Conservation (phyloP, 768 basidiomycete genomes). For the Tulasnella sp. region DNA sequence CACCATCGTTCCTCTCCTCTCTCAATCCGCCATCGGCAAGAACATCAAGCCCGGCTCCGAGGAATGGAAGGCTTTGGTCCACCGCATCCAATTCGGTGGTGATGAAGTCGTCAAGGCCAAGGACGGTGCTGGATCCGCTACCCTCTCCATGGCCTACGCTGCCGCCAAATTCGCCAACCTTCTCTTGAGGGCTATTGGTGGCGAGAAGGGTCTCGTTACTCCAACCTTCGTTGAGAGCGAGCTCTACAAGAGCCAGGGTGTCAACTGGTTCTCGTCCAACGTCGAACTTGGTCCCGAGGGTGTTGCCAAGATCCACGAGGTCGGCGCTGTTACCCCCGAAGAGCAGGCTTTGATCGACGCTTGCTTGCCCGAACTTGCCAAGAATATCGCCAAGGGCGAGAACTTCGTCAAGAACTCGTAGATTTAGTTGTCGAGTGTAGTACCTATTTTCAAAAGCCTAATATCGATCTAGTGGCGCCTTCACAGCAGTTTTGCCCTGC, state of each 20-base stretch:
- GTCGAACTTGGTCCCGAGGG: slow-evolving; percentile 88
- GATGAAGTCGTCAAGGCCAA: slow-evolving; percentile 99
- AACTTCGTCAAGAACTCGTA: slow-evolving; percentile 42
- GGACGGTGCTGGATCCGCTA: slow-evolving; percentile 79
- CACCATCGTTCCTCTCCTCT: slow-evolving; percentile 97
- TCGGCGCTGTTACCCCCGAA: slow-evolving; percentile 76
- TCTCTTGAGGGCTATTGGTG: slow-evolving; percentile 64
- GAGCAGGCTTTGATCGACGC: slow-evolving; percentile 87
- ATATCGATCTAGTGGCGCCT: background rate
- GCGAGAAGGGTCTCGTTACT: slow-evolving; percentile 70
- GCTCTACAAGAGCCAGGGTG: slow-evolving; percentile 79
- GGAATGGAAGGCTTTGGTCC: slow-evolving; percentile 72
- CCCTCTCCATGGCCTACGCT: slow-evolving; percentile 76
- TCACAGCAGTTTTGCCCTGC: background rate
- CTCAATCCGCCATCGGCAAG: slow-evolving; percentile 74
- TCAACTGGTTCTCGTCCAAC: slow-evolving; percentile 92
- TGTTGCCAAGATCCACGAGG: slow-evolving; percentile 87
- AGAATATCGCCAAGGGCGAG: slow-evolving; percentile 95
- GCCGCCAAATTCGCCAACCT: slow-evolving; percentile 70
- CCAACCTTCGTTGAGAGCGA: slow-evolving; percentile 91
- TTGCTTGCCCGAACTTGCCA: slow-evolving; percentile 89
- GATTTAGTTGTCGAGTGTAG: slow-evolving; percentile 10
- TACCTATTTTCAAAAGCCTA: slow-evolving; percentile 4
- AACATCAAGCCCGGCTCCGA: slow-evolving; percentile 65
- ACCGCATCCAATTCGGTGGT: slow-evolving; percentile 97